Evolutionary conservation across 2,329 filamentous ascomycete species (phyloP), one percentile per base, ranked within the genome.

Genomic region (Phaeophleospora eucalypticola): DNA sequence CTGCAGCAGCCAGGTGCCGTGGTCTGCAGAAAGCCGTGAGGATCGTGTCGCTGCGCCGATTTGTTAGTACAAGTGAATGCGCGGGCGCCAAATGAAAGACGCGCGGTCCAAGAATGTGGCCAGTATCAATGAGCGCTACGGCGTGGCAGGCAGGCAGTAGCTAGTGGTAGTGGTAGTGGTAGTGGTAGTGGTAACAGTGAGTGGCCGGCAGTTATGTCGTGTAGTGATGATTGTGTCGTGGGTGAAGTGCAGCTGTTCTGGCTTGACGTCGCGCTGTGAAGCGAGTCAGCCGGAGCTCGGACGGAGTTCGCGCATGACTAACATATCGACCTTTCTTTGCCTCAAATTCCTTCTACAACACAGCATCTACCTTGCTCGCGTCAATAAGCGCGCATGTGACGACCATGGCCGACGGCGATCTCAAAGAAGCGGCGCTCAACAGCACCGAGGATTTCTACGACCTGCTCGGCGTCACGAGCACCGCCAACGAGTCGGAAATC

Each of bases 401-500:
- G 15, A 45, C 32, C 47, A 72, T 71, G 69, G 57, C 63, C 19
- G 48, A 44, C 16, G 46, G 36, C 56, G 68, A 73, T 44, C 66
- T 75, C 46, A 66, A 70, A 40, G 64, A 70, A 3, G 63, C 69
- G 24, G 69, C 70, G 3, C 64, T 69, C 47, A 67, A 64, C 32
- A 60, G 64, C 10, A 60, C 65, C 2, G 62, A 70, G 57, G 87
- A 95, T 67, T 86, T 91, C 54, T 95, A 93, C 72, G 81, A 79
- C 19, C 77, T 95, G 19, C 79, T 95, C 14, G 79, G 78, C 45
- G 75, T 93, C 41, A 73, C 81, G 46, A 74, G 81, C 16, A 77
- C 82, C 15, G 80, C 84, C 0, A 71, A 77, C 16, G 83, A 85
- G 46, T 71, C 81, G n/a, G 85, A 89, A 52, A 84, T 95, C 60